Base-by-base conservation (phyloP, 129 eudicot genomes). In the Kitagawia praeruptora region DNA sequence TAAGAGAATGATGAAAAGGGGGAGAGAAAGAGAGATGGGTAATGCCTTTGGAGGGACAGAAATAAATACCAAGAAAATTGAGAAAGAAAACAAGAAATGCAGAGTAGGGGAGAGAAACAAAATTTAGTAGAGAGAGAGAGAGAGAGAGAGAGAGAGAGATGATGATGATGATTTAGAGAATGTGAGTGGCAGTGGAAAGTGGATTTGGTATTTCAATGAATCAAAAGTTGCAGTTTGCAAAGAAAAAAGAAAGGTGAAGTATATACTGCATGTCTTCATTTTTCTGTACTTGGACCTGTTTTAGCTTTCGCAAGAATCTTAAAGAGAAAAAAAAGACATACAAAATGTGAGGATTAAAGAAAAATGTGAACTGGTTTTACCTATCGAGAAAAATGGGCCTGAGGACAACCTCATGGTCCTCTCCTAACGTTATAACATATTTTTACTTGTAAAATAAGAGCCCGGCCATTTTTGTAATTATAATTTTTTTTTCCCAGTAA, bases 11-110 rank as follows among this genome's bases (percentile, higher is more conserved):
- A 28, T 45, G 54, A 67, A 77, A 70, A 54, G 45, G 66, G 15
- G 15, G 40, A 74, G 56, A 78, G 54, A 39, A 75, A 77, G 28
- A 71, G 77, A 73, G 82, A 75, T 44, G 76, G 25, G 75, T 70
- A 72, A 83, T 70, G 66, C 13, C 31, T 23, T 61, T 61, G 69
- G 69, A 61, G 69, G 37, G 69, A 61, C 15, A 61, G 69, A n/a
- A 61, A 61, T 61, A 31, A 31, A 67, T 67, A 67, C 73, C 73
- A 67, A 67, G 73, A 67, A 28, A 67, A 67, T 12, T 13, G 34
- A 31, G 73, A 31, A 67, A 27, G 73, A 67, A 67, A 67, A 67
- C 73, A 67, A 67, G 73, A 39, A 69, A 70, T 70, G 45, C 46
- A 70, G 75, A 70, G 47, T 37, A 39, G 46, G 75, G 37, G 25